Evolutionary conservation across 140 eudicot genomes (phyloP).

Genomic region (Eryngium alpinum): DNA sequence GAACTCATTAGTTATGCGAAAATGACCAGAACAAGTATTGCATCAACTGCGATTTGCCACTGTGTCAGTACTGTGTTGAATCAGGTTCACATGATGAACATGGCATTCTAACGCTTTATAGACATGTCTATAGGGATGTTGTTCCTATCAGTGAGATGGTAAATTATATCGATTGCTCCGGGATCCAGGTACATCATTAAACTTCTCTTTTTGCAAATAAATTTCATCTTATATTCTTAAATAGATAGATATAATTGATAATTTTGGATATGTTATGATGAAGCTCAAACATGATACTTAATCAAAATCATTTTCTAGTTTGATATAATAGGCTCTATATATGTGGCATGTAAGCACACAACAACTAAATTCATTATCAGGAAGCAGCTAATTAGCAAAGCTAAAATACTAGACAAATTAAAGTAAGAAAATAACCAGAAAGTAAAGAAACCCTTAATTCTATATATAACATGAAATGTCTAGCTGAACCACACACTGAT

Average conservation of each 20-base stretch:
- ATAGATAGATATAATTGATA: neutral
- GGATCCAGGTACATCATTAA: constrained; percentile 37
- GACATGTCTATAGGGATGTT: constrained; percentile 49
- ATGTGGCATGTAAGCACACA: neutral
- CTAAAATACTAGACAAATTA: too few species aligned
- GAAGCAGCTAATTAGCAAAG: neutral
- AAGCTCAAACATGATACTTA: neutral
- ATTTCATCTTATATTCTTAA: neutral
- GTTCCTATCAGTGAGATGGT: constrained; percentile 35
- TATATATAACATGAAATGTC: too few species aligned
- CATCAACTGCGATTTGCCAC: constrained; percentile 34
- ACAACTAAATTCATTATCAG: too few species aligned
- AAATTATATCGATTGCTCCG: constrained; percentile 35
- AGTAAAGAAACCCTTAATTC: too few species aligned
- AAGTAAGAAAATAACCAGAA: too few species aligned
- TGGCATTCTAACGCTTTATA: constrained; percentile 35
- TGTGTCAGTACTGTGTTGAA: constrained; percentile 40
- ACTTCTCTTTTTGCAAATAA: neutral
- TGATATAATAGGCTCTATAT: neutral
- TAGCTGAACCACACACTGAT: too few species aligned
- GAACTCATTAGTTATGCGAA: constrained; percentile 15
- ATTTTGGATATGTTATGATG: neutral
- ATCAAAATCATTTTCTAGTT: neutral
- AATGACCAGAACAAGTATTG: constrained; percentile 41
- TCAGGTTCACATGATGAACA: constrained; percentile 35